Base-by-base conservation (phyloP, 352 stramenopile genomes). In the Blastocystis sp. region DNA sequence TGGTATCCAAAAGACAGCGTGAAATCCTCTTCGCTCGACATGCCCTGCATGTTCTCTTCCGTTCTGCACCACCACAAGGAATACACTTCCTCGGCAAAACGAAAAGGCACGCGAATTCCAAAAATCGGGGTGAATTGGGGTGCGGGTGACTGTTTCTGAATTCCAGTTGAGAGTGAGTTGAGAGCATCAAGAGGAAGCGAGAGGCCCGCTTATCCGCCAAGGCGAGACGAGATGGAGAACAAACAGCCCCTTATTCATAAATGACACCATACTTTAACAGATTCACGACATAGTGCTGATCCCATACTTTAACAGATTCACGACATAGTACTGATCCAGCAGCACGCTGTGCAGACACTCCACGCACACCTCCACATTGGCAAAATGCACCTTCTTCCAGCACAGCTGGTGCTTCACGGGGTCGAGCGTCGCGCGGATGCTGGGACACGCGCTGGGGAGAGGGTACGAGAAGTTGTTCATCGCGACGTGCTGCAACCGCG, bases 381-480 rank as follows among this genome's bases (percentile, higher is more conserved):
- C 63, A 77, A 50, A 89, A 89, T 89, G 79, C 1, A 89, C 79
- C 55, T n/a, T 41, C 39, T 50, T 77, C 79, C 79, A 89, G 65
- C 79, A 89, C 29, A 35, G 29, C 65, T 89, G 63, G 41, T 89
- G 26, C 29, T 89, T 89, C 26, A 80, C 60, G 31, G 79, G 79
- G 31, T 80, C 67, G 12, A 89, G 61, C 13, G 79, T 89, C 19
- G 39, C 79, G 31, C 31, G 19, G 50, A 80, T 77, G 59, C 79
- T 89, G 19, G 59, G 79, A 78, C 79, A 89, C 1, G 16, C 26
- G 9, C 26, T 12, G 12, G 79, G 79, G 3, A 89, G 33, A 33
- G 79, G 79, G 10, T 79, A 21, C 31, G 79, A 89, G 51, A 89
- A 89, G 33, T 89, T 89, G 61, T 89, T 89, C 67, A 89, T 89